Evolutionary conservation across 345 rosid genomes (phyloP), one percentile per base, ranked within the genome.

Genomic region (Erysimum cheiranthoides): DNA sequence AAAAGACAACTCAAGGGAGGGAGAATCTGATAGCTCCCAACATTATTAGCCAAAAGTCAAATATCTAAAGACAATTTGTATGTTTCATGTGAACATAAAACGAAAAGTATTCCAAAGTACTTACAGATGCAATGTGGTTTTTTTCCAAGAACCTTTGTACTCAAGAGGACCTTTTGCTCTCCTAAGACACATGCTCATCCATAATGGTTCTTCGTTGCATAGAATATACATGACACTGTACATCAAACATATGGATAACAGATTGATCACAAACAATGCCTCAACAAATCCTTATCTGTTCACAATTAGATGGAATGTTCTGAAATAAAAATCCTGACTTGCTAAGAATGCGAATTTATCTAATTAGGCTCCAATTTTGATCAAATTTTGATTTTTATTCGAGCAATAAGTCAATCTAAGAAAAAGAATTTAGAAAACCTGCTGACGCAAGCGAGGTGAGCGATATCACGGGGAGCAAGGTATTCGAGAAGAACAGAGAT

Each of bases 91-190:
- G 18, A 38, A 18, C 17, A 57, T 34, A 69, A 50, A 78, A n/a
- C 0, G 5, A 71, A 11, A 27, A 25, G 39, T 53, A 57, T 28
- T 49, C 36, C 2, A 35, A 65, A 68, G 11, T 9, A 80, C 88
- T 49, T 83, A 92, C 96, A 90, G 71, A 66, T 66, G 75, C 82
- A 94, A 78, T 0, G 88, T 72, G 0, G 96, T 92, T 66, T 89
- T 89, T 82, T 89, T 92, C 98, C 98, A 94, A 78, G 95, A 91
- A 79, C 92, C 95, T 80, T 80, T 81, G 82, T 84, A 88, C 13
- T 85, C 86, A 73, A 91, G 82, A 27, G 83, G 82, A 67, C 88
- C 88, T 28, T 80, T 86, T 1, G 68, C 80, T 27, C 34, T 84
- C 67, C 76, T 85, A 40, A 91, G 81, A 70, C 97, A 90, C 16